These are phyloP conservation scores for Fusarium phyllophilum DNA, from an alignment of 2,329 filamentous ascomycete species.

Conservation along the genomic window DNA sequence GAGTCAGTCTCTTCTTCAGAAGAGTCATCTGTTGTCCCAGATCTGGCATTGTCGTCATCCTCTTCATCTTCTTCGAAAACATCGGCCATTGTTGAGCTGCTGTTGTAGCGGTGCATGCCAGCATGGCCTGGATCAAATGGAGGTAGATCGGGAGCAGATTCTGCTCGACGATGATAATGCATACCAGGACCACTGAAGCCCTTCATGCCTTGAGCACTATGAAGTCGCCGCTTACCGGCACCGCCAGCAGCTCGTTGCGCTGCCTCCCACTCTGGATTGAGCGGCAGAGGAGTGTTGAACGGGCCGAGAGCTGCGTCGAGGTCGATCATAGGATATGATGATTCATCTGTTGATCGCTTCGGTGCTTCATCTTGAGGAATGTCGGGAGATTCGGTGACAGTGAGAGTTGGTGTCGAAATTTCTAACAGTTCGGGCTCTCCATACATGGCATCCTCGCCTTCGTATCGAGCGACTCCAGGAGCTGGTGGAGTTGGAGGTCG, in stretches of 20 bases:
- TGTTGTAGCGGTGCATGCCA: conserved; percentile 70
- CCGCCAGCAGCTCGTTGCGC: conserved; percentile 68
- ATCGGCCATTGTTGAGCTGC: conserved; percentile 81
- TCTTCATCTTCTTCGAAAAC: conserved; percentile 89
- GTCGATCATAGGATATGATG: conserved; percentile 85
- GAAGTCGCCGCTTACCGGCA: conserved; percentile 72
- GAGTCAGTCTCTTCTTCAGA: conserved; percentile 63
- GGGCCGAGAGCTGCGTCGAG: conserved; percentile 92
- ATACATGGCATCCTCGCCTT: conserved; percentile 46
- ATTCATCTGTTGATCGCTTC: conserved; percentile 65
- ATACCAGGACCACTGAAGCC: conserved; percentile 75
- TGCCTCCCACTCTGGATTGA: conserved; percentile 73
- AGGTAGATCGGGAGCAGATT: conserved; percentile 82
- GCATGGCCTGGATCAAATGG: conserved; percentile 73
- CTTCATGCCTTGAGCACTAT: conserved; percentile 78
- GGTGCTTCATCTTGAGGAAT: conserved; percentile 45
- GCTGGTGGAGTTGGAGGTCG: conserved; percentile 61
- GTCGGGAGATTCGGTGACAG: conserved; percentile 54
- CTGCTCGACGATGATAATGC: conserved; percentile 81
- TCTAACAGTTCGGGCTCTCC: conserved; percentile 41
- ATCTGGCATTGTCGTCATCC: conserved; percentile 61
- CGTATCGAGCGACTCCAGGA: conserved; percentile 44
- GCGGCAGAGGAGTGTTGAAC: conserved; percentile 81
- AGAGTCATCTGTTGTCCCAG: conserved; percentile 46
- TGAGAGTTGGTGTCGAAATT: conserved; percentile 51